phyloP scores from a whole-genome alignment of 2,329 filamentous ascomycete species.

The Paecilomyces sp. region DNA sequence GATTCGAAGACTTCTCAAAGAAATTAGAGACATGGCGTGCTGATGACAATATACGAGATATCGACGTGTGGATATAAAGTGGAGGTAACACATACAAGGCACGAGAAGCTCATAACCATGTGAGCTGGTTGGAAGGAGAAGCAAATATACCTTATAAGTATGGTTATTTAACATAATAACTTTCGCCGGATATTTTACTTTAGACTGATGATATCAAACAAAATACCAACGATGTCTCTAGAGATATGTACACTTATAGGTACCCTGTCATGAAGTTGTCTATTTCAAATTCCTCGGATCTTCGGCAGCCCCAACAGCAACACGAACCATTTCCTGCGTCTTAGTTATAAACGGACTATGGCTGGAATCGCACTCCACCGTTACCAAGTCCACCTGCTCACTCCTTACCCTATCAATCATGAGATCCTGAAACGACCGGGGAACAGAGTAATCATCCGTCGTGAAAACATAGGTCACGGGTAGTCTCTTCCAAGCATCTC shows the following conservation, averaged over 20 bases:
- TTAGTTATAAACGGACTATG: constrained; percentile 11
- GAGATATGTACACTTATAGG: too few species aligned
- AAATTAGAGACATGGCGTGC: constrained; percentile 10
- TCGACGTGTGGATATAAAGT: neutral
- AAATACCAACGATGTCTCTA: too few species aligned
- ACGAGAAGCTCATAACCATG: neutral
- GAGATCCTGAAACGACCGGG: constrained; percentile 7
- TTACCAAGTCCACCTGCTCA: constrained; percentile 4
- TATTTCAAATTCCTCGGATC: constrained; percentile 8
- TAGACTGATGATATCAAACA: too few species aligned
- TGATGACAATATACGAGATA: constrained; percentile 19
- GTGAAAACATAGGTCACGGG: constrained; percentile 11
- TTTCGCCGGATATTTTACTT: too few species aligned
- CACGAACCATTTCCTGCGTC: constrained; percentile 7
- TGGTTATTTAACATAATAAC: too few species aligned
- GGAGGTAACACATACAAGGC: neutral
- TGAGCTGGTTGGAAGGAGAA: too few species aligned
- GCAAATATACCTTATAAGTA: too few species aligned
- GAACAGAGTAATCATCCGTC: constrained; percentile 7
- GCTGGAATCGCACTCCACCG: constrained; percentile 8
- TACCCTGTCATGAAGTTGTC: too few species aligned
- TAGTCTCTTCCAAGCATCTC: constrained; percentile 6
- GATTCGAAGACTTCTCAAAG: constrained; percentile 22
- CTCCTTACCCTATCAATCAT: constrained; percentile 7
- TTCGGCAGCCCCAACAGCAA: constrained; percentile 5